Evolutionary conservation across 352 stramenopile species (phyloP), one percentile per base, ranked within the genome.

Genomic region (Pythium apleroticum): DNA sequence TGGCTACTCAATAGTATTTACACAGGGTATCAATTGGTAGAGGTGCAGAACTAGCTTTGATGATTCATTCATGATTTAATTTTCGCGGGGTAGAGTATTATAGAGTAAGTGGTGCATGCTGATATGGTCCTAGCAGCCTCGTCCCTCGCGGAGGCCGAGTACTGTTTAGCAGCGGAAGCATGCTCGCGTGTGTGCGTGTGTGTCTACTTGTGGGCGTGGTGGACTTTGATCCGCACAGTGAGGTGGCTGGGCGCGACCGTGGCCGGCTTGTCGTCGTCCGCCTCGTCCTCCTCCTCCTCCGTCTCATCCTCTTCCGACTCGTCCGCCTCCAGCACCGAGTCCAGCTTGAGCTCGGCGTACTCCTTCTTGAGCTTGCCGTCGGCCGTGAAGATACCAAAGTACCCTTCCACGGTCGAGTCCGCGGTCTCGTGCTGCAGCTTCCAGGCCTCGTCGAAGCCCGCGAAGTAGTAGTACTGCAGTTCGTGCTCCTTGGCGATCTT

Each of bases 391-490:
- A 91, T 58, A 15, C 82, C 82, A 53, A 91, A 91, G 69, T 89
- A 86, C 33, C 78, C 80, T 71, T 91, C 82, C 46, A 88, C 80
- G 28, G 81, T 88, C 57, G 75, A 71, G 69, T 87, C 78, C 45
- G 71, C 77, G 22, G 70, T 66, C 25, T 77, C 72, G 31, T 68
- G 78, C 30, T 68, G 60, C 59, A 87, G 65, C 68, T 89, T 88
- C 79, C 81, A 91, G 28, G 66, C 46, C 61, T 80, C 75, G 67
- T 91, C 82, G 54, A 87, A 89, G 50, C 66, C 81, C 20, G 77
- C 77, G 63, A 89, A 91, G 69, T 86, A 91, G 59, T 76, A 91
- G 75, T 90, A 91, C 57, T 63, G 71, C 19, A 84, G 58, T 28
- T 79, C 57, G 35, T 86, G 75, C 55, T 76, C 60, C 48, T 66